Evolutionary conservation across 441 rosid species (phyloP), one percentile per base, ranked within the genome.

Genomic region (Heliophila coronopifolia): DNA sequence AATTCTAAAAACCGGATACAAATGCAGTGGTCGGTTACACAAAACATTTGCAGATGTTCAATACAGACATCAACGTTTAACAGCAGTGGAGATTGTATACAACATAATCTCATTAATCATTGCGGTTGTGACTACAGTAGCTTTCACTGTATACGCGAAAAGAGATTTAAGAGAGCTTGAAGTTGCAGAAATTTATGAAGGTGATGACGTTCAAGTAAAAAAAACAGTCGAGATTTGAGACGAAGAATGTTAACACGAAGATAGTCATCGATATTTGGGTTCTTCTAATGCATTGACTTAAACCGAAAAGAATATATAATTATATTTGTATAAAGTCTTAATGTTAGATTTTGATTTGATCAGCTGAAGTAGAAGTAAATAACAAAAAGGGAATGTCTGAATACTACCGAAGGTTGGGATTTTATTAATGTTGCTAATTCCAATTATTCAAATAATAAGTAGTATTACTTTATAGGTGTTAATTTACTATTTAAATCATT

Each of bases 11-110:
- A 8, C 5, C 3, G 3, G 24, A 39, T 39, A 10, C 10, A 9
- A 26, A 20, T 76, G 86, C 87, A 92, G 96, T n/a, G 98, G 98
- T n/a, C 66, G 92, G 31, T 67, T 92, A 36, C 77, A 87, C 47
- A 85, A 81, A 66, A 87, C 95, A 41, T 64, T 81, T 0, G 89
- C 87, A 1, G 80, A 85, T 63, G 96, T 92, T 38, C 31, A 85
- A 45, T 87, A 85, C 2, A 81, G 92, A 59, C 83, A 87, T 55
- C 72, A 75, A 63, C 84, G 71, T 36, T 14, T 92, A 68, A 83
- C 92, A 12, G 58, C 84, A 0, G 74, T 85, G 32, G 99, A 92
- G 68, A 83, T 92, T 18, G 69, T 79, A 4, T 92, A 92, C 79
- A 81, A 92, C 53, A 11, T 78, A n/a, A 72, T 85, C 63, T 92